Percentiles rank a stretch among this genome's conserved stretches.
Conservation (phyloP, 768 basidiomycete genomes). For the Mycena belliarum region DNA sequence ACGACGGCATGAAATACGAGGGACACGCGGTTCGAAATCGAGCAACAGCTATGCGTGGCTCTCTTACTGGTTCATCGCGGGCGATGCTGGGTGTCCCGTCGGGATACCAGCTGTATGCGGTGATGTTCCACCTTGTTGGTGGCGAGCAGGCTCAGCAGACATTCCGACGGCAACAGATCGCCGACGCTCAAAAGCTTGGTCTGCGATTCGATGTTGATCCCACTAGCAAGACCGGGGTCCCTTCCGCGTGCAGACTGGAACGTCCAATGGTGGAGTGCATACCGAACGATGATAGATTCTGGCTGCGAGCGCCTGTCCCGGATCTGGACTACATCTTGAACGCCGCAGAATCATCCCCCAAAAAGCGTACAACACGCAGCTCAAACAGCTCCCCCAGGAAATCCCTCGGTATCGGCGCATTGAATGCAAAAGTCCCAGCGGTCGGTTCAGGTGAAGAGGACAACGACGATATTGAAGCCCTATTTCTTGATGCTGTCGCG, state of each 20-base stretch:
- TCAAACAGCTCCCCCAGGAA: too few relatives aligned
- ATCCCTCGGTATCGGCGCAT: too few relatives aligned
- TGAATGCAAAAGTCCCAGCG: too few relatives aligned
- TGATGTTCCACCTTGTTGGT: conserved; percentile 3
- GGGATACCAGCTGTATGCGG: not conserved
- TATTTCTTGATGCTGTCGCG: too few relatives aligned
- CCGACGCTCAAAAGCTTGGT: not conserved
- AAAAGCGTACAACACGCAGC: too few relatives aligned
- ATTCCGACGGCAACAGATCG: conserved; percentile 1
- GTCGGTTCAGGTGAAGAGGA: too few relatives aligned
- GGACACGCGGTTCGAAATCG: conserved; percentile 2
- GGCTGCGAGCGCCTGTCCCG: too few relatives aligned
- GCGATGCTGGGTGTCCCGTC: not conserved
- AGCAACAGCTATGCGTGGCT: not conserved
- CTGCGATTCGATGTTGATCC: not conserved
- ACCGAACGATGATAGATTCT: too few relatives aligned
- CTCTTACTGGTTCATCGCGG: not conserved
- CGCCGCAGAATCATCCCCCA: too few relatives aligned
- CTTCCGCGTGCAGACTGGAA: not conserved
- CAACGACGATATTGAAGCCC: too few relatives aligned
- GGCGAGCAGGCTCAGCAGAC: conserved; percentile 2
- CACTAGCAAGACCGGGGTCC: not conserved
- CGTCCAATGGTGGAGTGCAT: not conserved
- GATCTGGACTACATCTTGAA: too few relatives aligned
- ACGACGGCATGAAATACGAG: conserved; percentile 4